A percentile compares a stretch with the other conserved stretches of the same genome.
Evolutionary conservation across 2,329 filamentous ascomycete species (phyloP).

Genomic region (Xylariaceae sp.): DNA sequence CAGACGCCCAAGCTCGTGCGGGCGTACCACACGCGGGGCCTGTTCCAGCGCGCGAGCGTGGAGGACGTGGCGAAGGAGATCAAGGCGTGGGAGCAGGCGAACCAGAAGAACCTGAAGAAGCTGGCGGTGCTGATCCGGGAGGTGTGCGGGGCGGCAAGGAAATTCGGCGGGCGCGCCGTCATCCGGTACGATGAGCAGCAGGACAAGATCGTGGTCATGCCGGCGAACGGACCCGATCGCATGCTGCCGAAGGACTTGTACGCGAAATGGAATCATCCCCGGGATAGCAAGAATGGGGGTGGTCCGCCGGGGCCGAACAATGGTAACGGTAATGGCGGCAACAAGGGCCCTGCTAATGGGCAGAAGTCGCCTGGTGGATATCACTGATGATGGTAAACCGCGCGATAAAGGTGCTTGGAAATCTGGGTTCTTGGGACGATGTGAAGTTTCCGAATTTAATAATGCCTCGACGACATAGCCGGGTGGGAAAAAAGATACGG

Average conservation of each 20-base stretch:
- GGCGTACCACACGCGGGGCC: not conserved
- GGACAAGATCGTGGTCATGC: not conserved
- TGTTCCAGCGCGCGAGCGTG: not conserved
- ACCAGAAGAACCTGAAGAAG: not conserved
- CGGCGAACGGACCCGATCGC: not conserved
- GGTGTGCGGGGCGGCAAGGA: not conserved
- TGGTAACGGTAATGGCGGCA: not conserved
- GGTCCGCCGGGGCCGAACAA: no score
- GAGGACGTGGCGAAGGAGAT: not conserved
- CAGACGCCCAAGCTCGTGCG: not conserved
- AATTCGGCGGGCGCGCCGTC: not conserved
- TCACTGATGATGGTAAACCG: no score
- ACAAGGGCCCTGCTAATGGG: not conserved
- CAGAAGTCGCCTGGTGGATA: not conserved
- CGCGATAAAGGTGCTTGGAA: no score
- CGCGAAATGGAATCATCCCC: not conserved
- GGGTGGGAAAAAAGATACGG: no score
- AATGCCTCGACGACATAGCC: no score
- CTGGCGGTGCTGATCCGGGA: not conserved
- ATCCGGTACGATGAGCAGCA: not conserved
- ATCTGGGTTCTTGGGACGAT: no score
- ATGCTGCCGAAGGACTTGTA: not conserved
- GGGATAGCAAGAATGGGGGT: not conserved
- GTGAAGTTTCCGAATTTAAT: no score
- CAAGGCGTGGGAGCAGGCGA: not conserved